These are phyloP conservation scores for Candida silvicultrix DNA, from an alignment of 805 yeast genomes.

Conservation along the genomic window DNA sequence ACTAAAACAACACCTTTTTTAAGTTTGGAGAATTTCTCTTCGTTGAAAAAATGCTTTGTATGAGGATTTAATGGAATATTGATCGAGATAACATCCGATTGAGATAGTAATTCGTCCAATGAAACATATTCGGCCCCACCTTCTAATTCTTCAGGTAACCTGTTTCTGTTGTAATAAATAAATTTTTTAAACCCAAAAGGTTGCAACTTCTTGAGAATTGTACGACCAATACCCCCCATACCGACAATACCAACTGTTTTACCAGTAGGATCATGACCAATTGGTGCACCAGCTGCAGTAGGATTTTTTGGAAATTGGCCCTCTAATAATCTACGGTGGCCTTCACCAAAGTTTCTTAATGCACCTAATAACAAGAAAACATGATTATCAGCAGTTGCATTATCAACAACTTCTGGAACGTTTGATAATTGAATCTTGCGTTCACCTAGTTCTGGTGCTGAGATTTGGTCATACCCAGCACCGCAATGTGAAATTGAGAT, in stretches of 20 bases:
- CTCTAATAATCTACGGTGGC: conserved; percentile 43
- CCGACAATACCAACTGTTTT: conserved; percentile 78
- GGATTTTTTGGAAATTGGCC: conserved; percentile 61
- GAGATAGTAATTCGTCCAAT: conserved; percentile 57
- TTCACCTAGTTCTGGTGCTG: conserved; percentile 43
- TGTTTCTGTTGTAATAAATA: conserved; percentile 64
- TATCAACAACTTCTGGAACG: conserved; percentile 60
- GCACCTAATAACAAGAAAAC: conserved; percentile 58
- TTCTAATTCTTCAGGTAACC: conserved; percentile 55
- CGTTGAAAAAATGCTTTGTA: conserved; percentile 66
- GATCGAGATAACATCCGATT: conserved; percentile 66
- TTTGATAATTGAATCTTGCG: conserved; percentile 60
- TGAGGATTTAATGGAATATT: conserved; percentile 70
- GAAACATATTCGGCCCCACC: conserved; percentile 64
- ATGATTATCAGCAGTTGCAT: conserved; percentile 69
- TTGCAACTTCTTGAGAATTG: conserved; percentile 60
- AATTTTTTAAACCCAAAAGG: conserved; percentile 75
- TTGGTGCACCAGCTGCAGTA: conserved; percentile 48
- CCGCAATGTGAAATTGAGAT: conserved; percentile 56
- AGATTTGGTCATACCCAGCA: conserved; percentile 75
- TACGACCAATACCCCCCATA: conserved; percentile 87
- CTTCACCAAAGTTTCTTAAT: conserved; percentile 58
- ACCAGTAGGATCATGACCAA: conserved; percentile 73
- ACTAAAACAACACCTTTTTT: conserved; percentile 71
- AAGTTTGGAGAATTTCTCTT: conserved; percentile 55